Percentiles rank a stretch among this genome's conserved stretches.
Conservation (phyloP, 2,329 filamentous ascomycete species). For the Stagonosporopsis chrysanthemi region DNA sequence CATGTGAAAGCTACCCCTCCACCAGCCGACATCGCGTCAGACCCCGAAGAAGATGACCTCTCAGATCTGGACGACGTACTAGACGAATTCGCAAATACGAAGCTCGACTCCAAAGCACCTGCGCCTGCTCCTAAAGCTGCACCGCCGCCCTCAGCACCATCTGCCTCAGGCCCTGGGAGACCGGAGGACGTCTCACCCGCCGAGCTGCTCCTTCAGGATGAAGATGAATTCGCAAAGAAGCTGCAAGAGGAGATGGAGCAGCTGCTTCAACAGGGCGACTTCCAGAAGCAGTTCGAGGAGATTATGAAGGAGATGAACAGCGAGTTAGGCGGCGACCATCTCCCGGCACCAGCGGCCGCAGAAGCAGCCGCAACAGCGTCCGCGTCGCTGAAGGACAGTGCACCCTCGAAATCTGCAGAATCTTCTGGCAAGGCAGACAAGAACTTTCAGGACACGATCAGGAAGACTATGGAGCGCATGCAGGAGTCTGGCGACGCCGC, state of each 20-base stretch:
- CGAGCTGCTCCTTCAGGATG: constrained; percentile 40
- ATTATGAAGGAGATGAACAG: constrained; percentile 75
- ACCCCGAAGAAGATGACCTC: constrained; percentile 90
- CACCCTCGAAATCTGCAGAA: constrained; percentile 14
- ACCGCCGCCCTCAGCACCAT: constrained; percentile 43
- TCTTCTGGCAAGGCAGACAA: constrained; percentile 60
- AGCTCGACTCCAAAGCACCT: constrained; percentile 59
- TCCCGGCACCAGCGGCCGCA: constrained; percentile 18
- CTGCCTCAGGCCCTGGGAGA: constrained; percentile 52
- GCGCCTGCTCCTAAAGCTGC: constrained; percentile 42
- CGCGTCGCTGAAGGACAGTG: constrained; percentile 23
- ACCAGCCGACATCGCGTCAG: constrained; percentile 64
- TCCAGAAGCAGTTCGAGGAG: constrained; percentile 79
- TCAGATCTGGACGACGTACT: constrained; percentile 96
- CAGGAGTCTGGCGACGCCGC: constrained; percentile 86
- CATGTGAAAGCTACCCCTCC: constrained; percentile 28
- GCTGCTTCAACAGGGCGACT: constrained; percentile 75
- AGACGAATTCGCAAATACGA: constrained; percentile 81
- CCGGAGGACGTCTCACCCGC: constrained; percentile 44
- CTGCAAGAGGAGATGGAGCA: constrained; percentile 91
- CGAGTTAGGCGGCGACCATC: constrained; percentile 34
- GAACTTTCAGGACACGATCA: constrained; percentile 90
- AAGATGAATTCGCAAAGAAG: constrained; percentile 82
- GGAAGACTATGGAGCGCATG: constrained; percentile 95
- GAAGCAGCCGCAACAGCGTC: constrained; percentile 40